Conservation (phyloP, 306 rosid species). For the Astragalus membranaceus region DNA sequence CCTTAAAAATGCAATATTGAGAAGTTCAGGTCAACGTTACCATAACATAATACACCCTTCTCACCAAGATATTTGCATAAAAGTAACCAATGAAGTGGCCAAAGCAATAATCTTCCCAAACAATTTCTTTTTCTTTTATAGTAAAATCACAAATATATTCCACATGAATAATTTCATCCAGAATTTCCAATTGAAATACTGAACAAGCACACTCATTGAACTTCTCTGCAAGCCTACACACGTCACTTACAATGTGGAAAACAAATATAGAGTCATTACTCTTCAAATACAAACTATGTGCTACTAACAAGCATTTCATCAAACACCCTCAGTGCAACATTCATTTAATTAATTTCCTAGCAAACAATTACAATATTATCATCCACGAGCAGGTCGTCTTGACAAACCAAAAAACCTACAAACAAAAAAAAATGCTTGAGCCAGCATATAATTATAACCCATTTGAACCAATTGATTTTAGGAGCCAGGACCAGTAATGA, state of each 20-base stretch:
- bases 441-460: conserved; percentile 12
- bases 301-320: conserved; percentile 41
- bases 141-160: conserved; percentile 21
- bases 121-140: neutral
- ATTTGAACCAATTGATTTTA: conserved; percentile 17
- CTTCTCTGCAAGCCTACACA: conserved; percentile 18
- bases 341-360: conserved; percentile 16
- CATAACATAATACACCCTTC: neutral
- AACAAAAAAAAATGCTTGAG: conserved; percentile 26
- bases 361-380: conserved; percentile 17
- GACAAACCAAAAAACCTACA: conserved; percentile 18
- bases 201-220: conserved; percentile 31
- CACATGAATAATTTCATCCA: conserved; percentile 9
- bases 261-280: conserved; percentile 15
- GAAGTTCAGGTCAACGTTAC: neutral
- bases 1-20: neutral
- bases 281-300: conserved; percentile 18
- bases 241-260: conserved; percentile 18
- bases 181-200: conserved; percentile 23
- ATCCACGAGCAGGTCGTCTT: conserved; percentile 15
- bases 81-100: conserved; percentile 23
- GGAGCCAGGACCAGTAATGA: conserved; percentile 28
- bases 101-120: conserved; percentile 20
- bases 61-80: neutral
- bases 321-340: conserved; percentile 29